Conservation (phyloP, 2,329 filamentous ascomycete genomes). For the Epichloe glyceriae region DNA sequence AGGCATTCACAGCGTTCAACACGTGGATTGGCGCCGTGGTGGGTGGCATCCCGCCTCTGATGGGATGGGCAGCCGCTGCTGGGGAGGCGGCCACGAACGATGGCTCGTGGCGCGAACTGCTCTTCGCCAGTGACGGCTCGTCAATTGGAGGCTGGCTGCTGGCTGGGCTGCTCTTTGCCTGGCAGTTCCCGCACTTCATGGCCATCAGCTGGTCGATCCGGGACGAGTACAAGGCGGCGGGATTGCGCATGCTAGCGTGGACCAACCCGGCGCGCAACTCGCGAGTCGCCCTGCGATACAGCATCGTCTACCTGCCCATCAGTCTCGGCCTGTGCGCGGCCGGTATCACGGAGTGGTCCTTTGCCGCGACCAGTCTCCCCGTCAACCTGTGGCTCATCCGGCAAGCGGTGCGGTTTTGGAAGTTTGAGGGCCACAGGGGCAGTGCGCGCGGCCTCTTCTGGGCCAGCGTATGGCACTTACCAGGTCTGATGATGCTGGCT, state of each 20-base stretch:
- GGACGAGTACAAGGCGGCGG: slow-evolving; percentile 69
- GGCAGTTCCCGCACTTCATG: slow-evolving; percentile 99
- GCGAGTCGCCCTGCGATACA: slow-evolving; percentile 80
- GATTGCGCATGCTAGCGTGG: slow-evolving; percentile 67
- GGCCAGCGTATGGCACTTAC: slow-evolving; percentile 95
- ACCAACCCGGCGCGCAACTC: slow-evolving; percentile 75
- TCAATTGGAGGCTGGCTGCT: slow-evolving; percentile 77
- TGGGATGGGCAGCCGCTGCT: slow-evolving; percentile 95
- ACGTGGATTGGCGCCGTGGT: slow-evolving; percentile 93
- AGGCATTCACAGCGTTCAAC: slow-evolving; percentile 74
- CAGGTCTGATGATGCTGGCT: slow-evolving; percentile 76
- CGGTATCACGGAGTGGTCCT: slow-evolving; percentile 75
- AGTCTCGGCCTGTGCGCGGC: slow-evolving; percentile 67
- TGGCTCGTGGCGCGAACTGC: slow-evolving; percentile 64
- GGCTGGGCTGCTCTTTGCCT: slow-evolving; percentile 73
- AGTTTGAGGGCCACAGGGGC: slow-evolving; percentile 61
- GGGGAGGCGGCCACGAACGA: slow-evolving; percentile 70
- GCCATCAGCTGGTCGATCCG: slow-evolving; percentile 78
- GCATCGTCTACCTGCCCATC: slow-evolving; percentile 72
- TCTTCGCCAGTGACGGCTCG: slow-evolving; percentile 51
- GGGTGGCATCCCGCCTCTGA: slow-evolving; percentile 84
- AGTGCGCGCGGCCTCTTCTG: slow-evolving; percentile 81
- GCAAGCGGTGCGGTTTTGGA: slow-evolving; percentile 74
- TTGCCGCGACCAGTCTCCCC: slow-evolving; percentile 65
- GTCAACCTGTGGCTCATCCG: slow-evolving; percentile 78